Conservation (phyloP, 495 filamentous ascomycete species). For the Friedmanniomyces simplex region DNA sequence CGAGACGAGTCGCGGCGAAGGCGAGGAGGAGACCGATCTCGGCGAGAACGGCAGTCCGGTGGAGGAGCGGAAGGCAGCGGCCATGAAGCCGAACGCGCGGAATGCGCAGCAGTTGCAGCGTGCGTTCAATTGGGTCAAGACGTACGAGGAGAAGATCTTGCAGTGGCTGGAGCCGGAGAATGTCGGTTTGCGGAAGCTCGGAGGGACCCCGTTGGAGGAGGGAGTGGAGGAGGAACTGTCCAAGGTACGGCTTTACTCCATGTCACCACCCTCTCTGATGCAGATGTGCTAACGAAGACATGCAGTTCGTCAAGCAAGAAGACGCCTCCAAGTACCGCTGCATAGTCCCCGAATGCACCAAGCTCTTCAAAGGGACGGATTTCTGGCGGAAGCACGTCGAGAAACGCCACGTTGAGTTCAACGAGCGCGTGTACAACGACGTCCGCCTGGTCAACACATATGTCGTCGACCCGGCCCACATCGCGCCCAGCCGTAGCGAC, state of each 20-base stretch:
- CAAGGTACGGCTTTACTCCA: conserved; percentile 35
- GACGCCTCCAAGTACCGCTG: conserved; percentile 94
- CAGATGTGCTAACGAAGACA: background rate
- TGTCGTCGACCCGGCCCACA: conserved; percentile 83
- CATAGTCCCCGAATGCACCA: conserved; percentile 89
- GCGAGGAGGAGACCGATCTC: conserved; percentile 32
- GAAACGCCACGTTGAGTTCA: conserved; percentile 88
- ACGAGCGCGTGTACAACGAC: conserved; percentile 66
- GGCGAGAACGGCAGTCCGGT: conserved; percentile 37
- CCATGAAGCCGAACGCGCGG: conserved; percentile 51
- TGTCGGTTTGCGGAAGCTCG: conserved; percentile 76
- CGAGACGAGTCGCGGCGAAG: background rate
- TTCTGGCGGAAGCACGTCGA: conserved; percentile 99
- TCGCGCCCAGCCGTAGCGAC: conserved; percentile 83
- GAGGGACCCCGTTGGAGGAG: conserved; percentile 77
- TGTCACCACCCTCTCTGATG: background rate
- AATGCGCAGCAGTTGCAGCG: conserved; percentile 82
- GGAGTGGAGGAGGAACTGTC: conserved; percentile 73
- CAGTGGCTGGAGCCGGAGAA: conserved; percentile 84
- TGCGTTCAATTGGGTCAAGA: conserved; percentile 98
- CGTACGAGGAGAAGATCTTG: conserved; percentile 91
- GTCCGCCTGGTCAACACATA: conserved; percentile 87
- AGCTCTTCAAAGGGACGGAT: conserved; percentile 90
- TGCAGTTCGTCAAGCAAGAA: conserved; percentile 78
- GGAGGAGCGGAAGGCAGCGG: conserved; percentile 46